phyloP scores from a whole-genome alignment of 768 basidiomycete species.

The Psilocybe cubensis region DNA sequence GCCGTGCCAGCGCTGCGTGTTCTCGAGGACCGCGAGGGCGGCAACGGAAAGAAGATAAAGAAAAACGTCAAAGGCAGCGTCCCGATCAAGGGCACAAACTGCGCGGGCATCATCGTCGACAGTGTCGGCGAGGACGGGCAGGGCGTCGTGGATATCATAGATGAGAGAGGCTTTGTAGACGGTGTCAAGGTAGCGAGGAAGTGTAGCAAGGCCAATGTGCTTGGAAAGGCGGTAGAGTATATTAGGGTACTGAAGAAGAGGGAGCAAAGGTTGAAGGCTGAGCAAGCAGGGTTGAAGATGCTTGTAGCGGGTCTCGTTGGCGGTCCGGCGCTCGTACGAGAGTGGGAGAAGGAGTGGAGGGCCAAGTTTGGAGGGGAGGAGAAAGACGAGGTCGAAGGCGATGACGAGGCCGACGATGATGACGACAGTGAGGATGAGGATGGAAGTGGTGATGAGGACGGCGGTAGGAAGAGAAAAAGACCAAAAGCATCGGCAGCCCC shows the following conservation, averaged over 20 bases:
- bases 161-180: constrained; percentile 85
- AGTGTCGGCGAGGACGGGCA: constrained; percentile 35
- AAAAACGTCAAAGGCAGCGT: constrained; percentile 46
- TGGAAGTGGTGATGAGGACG: constrained; percentile 43
- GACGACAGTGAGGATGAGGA: constrained; percentile 61
- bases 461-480: constrained; percentile 67
- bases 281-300: constrained; percentile 74
- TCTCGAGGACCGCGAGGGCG: constrained; percentile 61
- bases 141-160: constrained; percentile 63
- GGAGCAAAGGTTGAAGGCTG: constrained; percentile 69
- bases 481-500: constrained; percentile 42
- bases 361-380: constrained; percentile 78
- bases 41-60: constrained; percentile 48
- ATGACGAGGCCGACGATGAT: constrained; percentile 51
- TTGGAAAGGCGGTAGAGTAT: constrained; percentile 91
- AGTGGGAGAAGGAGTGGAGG: constrained; percentile 80
- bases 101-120: constrained; percentile 27
- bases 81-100: constrained; percentile 37
- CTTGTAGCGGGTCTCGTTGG: constrained; percentile 75
- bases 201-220: constrained; percentile 88
- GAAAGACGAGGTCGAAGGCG: constrained; percentile 67
- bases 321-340: constrained; percentile 67
- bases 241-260: constrained; percentile 86
- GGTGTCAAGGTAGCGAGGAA: constrained; percentile 93
- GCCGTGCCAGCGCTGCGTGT: constrained; percentile 86